These are phyloP conservation scores for Aegilops tauschii DNA, from an alignment of 176 grass and related monocot species.

Conservation along the genomic window DNA sequence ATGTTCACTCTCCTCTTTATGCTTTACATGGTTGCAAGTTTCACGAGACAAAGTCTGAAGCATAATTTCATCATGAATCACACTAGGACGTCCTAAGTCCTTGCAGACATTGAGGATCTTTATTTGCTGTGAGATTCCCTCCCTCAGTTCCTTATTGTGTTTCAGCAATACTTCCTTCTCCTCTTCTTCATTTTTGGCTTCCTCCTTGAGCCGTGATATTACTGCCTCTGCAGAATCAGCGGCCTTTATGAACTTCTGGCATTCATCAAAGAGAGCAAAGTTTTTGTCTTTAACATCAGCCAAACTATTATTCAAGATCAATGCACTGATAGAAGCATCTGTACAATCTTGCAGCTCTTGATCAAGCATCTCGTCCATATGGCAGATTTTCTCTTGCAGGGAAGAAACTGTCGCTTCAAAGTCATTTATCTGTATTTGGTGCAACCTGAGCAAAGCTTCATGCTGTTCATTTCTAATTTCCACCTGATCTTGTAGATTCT, in stretches of 20 bases:
- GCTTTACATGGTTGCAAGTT: constrained; percentile 43
- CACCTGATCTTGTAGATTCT: constrained; percentile 54
- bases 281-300: constrained; percentile 48
- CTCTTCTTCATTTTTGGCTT: constrained; percentile 33
- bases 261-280: constrained; percentile 35
- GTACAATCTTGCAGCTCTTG: constrained; percentile 43
- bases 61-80: constrained; percentile 55
- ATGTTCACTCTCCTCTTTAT: constrained; percentile 46
- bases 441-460: constrained; percentile 43
- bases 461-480: constrained; percentile 47
- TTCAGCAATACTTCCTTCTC: constrained; percentile 39
- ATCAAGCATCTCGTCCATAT: constrained; percentile 44
- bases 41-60: constrained; percentile 36
- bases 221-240: constrained; percentile 35
- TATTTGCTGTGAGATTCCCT: constrained; percentile 41
- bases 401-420: constrained; percentile 47
- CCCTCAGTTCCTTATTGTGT: constrained; percentile 41
- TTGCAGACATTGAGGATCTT: constrained; percentile 44
- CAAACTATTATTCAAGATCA: constrained; percentile 62
- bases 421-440: constrained; percentile 32
- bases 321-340: constrained; percentile 39
- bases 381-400: constrained; percentile 43
- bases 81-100: constrained; percentile 30
- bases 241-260: constrained; percentile 40
- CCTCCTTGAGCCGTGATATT: constrained; percentile 46